Evolutionary conservation across 805 yeast genomes (phyloP).

Genomic region (Cyberlindnera maritima): DNA sequence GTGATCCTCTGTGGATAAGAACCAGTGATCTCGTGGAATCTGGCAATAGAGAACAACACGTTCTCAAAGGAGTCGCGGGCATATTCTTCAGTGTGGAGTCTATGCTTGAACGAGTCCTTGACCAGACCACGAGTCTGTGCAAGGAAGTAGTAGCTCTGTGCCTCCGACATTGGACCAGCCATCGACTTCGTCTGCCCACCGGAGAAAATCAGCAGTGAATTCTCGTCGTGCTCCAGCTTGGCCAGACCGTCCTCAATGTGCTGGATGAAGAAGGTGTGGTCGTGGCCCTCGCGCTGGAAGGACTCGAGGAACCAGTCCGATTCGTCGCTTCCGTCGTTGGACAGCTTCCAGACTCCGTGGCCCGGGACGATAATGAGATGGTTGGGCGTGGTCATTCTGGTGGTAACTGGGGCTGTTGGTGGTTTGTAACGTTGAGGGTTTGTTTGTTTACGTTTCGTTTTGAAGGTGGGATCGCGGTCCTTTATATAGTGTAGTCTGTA

Average conservation of each 20-base stretch:
- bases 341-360: conserved; percentile 57
- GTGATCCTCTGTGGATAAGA: conserved; percentile 50
- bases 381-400: neutral
- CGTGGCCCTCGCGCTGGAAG: conserved; percentile 68
- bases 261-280: conserved; percentile 61
- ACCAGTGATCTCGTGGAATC: conserved; percentile 46
- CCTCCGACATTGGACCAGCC: conserved; percentile 58
- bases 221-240: conserved; percentile 31
- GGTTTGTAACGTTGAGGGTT: neutral
- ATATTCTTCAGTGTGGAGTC: conserved; percentile 57
- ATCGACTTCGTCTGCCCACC: conserved; percentile 72
- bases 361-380: conserved; percentile 53
- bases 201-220: conserved; percentile 43
- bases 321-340: conserved; percentile 42
- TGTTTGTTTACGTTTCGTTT: neutral
- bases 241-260: conserved; percentile 52
- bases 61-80: conserved; percentile 84
- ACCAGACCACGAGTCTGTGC: conserved; percentile 32
- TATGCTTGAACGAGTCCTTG: conserved; percentile 6
- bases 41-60: conserved; percentile 55
- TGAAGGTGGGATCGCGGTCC: no score
- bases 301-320: conserved; percentile 66
- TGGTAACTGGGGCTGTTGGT: neutral
- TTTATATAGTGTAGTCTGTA: no score
- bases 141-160: conserved; percentile 51